Evolutionary conservation across 176 grass and related monocot species (phyloP).

Genomic region (Ampelocalamus luodianensis): DNA sequence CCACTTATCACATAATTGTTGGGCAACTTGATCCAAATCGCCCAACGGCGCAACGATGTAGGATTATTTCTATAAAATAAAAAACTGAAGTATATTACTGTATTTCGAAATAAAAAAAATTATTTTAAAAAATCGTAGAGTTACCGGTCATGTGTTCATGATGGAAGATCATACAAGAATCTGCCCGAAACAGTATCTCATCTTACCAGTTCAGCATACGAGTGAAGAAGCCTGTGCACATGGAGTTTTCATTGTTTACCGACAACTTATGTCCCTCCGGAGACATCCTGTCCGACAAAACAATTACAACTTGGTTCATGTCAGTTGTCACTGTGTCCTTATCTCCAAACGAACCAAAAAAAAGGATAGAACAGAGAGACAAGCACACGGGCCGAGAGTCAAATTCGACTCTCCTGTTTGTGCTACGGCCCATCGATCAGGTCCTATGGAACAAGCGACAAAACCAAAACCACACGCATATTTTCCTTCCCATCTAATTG

Average conservation of each 20-base stretch:
- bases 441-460: neutral
- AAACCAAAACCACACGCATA: neutral
- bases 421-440: neutral
- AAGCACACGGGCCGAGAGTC: neutral
- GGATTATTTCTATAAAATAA: too few relatives aligned
- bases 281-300: neutral
- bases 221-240: neutral
- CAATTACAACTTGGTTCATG: neutral
- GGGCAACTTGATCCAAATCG: too few relatives aligned
- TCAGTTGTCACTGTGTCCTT: neutral
- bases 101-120: too few relatives aligned
- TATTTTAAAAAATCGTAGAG: too few relatives aligned
- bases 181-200: neutral
- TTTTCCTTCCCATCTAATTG: neutral
- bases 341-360: neutral
- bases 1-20: too few relatives aligned
- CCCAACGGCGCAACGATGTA: too few relatives aligned
- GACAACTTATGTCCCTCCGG: neutral
- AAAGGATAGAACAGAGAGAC: neutral
- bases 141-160: too few relatives aligned
- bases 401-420: too few relatives aligned
- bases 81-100: too few relatives aligned
- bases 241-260: neutral
- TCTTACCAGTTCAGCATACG: neutral
- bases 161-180: neutral